phyloP scores from a whole-genome alignment of 768 basidiomycete species.

The Tulasnella sp. region DNA sequence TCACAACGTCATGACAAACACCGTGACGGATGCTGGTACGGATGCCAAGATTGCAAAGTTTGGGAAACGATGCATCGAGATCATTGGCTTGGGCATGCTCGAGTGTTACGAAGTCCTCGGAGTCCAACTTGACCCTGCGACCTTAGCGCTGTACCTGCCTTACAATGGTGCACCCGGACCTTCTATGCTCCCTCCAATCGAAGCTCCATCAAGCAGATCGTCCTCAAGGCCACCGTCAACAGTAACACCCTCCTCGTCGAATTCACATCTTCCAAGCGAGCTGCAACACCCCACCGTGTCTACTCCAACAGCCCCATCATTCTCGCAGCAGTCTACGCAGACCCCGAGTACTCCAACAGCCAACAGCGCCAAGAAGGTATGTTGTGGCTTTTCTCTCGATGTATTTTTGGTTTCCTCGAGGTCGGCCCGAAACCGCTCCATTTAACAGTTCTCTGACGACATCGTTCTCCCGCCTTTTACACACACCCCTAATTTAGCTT shows the following conservation, averaged over 20 bases:
- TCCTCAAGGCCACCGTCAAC: slow-evolving; percentile 33
- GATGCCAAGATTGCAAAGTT: slow-evolving; percentile 80
- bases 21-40: slow-evolving; percentile 80
- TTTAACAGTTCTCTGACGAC: not conserved
- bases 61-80: slow-evolving; percentile 60
- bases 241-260: slow-evolving; percentile 30
- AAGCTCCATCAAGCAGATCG: slow-evolving; percentile 15
- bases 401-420: not conserved
- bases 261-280: slow-evolving; percentile 18
- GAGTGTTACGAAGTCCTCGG: slow-evolving; percentile 74
- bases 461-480: not conserved
- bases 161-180: not conserved
- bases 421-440: not conserved
- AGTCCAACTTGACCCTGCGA: slow-evolving; percentile 19
- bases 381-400: not conserved
- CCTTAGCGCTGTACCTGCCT: not conserved
- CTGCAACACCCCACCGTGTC: not conserved
- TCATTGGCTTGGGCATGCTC: slow-evolving; percentile 67
- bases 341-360: slow-evolving; percentile 26
- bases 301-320: slow-evolving; percentile 6
- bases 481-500: slow-evolving; percentile 28
- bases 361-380: slow-evolving; percentile 39
- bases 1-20: slow-evolving; percentile 80
- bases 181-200: not conserved
- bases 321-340: slow-evolving; percentile 20